Base-by-base conservation (phyloP, 192 early-diverging fungal genomes). In the Blastocladiella britannica region DNA sequence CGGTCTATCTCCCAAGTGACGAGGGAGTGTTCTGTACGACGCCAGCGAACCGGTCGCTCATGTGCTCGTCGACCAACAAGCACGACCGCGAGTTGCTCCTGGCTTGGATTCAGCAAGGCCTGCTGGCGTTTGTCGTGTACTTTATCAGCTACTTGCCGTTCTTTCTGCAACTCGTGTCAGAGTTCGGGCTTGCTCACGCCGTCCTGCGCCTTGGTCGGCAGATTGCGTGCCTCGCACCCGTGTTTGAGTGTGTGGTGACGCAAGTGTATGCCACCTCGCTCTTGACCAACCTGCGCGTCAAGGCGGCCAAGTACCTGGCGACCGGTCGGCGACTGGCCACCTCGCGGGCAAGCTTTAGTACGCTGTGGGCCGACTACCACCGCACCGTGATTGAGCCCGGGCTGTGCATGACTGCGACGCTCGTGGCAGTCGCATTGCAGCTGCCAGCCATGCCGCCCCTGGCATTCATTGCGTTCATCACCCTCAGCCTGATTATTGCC, bases 261-360 rank as follows among this genome's bases (percentile, higher is more conserved):
- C 86, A 87, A 60, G 81, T 88, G 54, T 87, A 87, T 62, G 76
- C 81, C 57, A 81, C 86, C 69, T 81, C 82, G 57, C 77, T 89
- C 52, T 68, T 88, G 64, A 79, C 81, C 59, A 85, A 88, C 58
- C 60, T 89, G 66, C 76, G 72, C 0, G 88, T 79, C 61, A 86
- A 86, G 55, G 81, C 85, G 22, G 87, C 87, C 9, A 76, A 79
- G n/a, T 89, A 88, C 60, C 85, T 88, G 57, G 84, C 80, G 37
- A 85, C 86, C 8, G 87, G 87, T 0, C 83, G 87, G 67, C 85
- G 86, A 26, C 87, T 89, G 65, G 82, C 87, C 0, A 89, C 87
- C 3, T 74, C 87, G 23, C 75, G 86, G 0, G 65, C 83, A 28
- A 74, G 79, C 53, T 89, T 89, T 63, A 68, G 76, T 7, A 68